A percentile compares a stretch with the other conserved stretches of the same genome.
These are phyloP conservation scores for Catharanthus roseus DNA, from an alignment of 257 asterid species.

Conservation along the genomic window DNA sequence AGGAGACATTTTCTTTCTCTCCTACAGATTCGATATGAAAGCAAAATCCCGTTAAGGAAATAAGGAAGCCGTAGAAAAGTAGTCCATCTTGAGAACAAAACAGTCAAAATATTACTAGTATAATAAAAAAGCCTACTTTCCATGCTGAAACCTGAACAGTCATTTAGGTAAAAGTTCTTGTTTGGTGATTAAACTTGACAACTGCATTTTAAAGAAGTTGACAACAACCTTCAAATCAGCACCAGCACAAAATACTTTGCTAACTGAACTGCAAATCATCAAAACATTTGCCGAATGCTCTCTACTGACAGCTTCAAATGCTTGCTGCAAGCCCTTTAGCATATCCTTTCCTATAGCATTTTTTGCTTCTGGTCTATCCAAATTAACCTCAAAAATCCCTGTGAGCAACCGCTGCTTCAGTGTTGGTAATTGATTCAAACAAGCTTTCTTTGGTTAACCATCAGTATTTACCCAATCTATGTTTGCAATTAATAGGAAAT, in stretches of 20 bases:
- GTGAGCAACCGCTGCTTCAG: slow-evolving; percentile 21
- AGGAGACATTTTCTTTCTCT: slow-evolving; percentile 69
- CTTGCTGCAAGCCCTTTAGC: slow-evolving; percentile 57
- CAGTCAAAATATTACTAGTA: background rate
- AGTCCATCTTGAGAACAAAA: background rate
- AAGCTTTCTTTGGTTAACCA: background rate
- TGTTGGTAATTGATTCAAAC: background rate
- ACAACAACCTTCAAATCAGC: slow-evolving; percentile 85
- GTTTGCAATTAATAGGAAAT: background rate
- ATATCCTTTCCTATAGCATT: slow-evolving; percentile 85
- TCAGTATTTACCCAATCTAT: background rate
- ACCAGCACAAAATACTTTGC: slow-evolving; percentile 85
- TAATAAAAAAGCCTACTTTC: background rate
- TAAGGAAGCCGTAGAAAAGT: slow-evolving; percentile 2
- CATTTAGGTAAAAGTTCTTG: background rate
- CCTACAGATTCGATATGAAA: slow-evolving; percentile 36
- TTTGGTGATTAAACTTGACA: background rate
- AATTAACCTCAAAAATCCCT: slow-evolving; percentile 79
- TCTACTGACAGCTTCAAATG: slow-evolving; percentile 52
- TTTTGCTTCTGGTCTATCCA: slow-evolving; percentile 74
- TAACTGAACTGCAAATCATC: slow-evolving; percentile 80
- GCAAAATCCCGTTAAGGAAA: slow-evolving; percentile 10
- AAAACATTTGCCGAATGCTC: slow-evolving; percentile 56
- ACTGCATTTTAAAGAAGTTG: background rate
- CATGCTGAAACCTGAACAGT: background rate